phyloP scores from a whole-genome alignment of 441 rosid species.

The Arabidopsis lyrata region DNA sequence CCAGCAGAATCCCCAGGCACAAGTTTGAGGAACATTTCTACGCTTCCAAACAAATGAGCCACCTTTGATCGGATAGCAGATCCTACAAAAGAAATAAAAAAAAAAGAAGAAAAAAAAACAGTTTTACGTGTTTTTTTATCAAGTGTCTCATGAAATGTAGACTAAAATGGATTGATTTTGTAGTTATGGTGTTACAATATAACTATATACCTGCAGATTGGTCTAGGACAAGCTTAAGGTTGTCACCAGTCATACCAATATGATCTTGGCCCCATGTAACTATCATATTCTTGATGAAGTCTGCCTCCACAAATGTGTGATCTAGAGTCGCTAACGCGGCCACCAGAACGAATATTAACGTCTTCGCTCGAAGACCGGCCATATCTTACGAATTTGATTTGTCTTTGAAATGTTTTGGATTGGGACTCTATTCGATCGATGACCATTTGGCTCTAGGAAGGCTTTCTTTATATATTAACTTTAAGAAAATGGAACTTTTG shows the following conservation, averaged over 20 bases:
- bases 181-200: background rate
- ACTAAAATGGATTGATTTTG: background rate
- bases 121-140: background rate
- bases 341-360: constrained; percentile 47
- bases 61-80: constrained; percentile 57
- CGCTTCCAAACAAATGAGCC: constrained; percentile 62
- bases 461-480: constrained; percentile 25
- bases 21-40: constrained; percentile 68
- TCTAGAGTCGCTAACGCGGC: constrained; percentile 46
- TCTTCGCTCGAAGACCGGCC: constrained; percentile 43
- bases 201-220: constrained; percentile 56
- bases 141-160: background rate
- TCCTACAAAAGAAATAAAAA: constrained; percentile 47
- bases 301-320: constrained; percentile 54
- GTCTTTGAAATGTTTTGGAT: constrained; percentile 22
- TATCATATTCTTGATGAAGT: constrained; percentile 60
- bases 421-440: background rate
- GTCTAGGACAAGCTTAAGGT: constrained; percentile 71
- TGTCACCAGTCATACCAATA: constrained; percentile 46
- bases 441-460: constrained; percentile 3
- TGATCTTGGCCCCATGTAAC: constrained; percentile 72
- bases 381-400: constrained; percentile 40
- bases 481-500: background rate
- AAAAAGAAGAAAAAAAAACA: too few species aligned
- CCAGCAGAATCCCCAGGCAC: constrained; percentile 71